Evolutionary conservation across 257 asterid genomes (phyloP), one percentile per base, ranked within the genome.

Genomic region (Schizonepeta tenuifolia): DNA sequence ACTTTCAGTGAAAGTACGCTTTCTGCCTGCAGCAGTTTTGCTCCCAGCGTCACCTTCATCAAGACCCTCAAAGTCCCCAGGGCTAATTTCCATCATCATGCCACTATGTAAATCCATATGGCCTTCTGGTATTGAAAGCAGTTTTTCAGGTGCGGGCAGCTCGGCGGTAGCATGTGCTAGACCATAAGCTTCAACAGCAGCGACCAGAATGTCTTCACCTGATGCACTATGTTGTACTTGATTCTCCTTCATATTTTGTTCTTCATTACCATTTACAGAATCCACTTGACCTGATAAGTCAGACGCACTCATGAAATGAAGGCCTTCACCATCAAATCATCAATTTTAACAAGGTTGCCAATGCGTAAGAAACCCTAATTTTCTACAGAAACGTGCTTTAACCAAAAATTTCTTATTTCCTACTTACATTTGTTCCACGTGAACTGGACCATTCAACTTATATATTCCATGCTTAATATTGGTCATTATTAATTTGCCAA

Each of bases 1-100:
- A 86, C 97, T 92, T 79, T 90, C 97, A 69, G 97, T 84, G 56
- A 84, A 88, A 70, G 84, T 86, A 75, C 98, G 98, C 74, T 92
- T 92, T 77, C 83, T 86, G 53, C 95, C 95, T 7, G 91, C 81
- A 67, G 81, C 79, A 64, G 87, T 77, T 79, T 90, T 87, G 87
- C 92, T 83, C 70, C 96, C 84, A 76, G 87, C 73, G 72, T 84
- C 93, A 81, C 81, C 89, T 33, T 81, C 96, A 70, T 84, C 80
- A 44, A 79, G 70, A 71, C 80, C 83, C 33, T 46, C 83, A 60
- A 86, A 71, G 62, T 77, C 83, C 50, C 73, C 77, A 13, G 96
- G 95, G 75, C 85, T 84, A 79, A 80, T 81, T 79, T 84, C 96
- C 54, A 78, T 77, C 20, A 83, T 83, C 79, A 90, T 70, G 83